Base-by-base conservation (phyloP, 1,139 yeast species). In the Suhomyces terraborum region DNA sequence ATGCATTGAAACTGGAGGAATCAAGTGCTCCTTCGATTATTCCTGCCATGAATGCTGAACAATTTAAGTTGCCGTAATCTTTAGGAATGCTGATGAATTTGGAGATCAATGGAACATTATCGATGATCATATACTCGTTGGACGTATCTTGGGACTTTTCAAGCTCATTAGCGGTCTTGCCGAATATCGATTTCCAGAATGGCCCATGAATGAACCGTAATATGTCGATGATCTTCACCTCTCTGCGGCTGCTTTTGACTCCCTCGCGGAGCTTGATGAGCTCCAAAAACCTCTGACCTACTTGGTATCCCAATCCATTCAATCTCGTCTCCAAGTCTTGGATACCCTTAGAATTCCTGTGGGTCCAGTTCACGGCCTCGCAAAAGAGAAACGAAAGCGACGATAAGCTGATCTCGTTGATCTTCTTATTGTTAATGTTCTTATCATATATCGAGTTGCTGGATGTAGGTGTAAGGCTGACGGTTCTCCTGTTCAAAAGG, bases 21-120 rank as follows among this genome's bases (percentile, higher is more conserved):
- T 88, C 95, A 41, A 93, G 67, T 1, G 93, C 84, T 0, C 97
- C 98, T 59, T 91, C 96, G 20, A 93, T 78, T 20, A 93, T 79
- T 0, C 98, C 98, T 1, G 97, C 97, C 2, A 85, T 79, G 55
- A 86, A 87, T 0, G 96, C 91, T 8, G 87, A 84, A 55, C 95
- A 86, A 55, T 85, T 87, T 53, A 88, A 73, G 49, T 83, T 83
- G 6, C 87, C 83, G 59, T 84, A 82, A 49, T 88, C 95, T 50
- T 78, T 80, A 3, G 96, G 96, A 4, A 86, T 83, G 23, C 86
- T 80, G 19, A 93, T 82, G 59, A 79, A 93, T 52, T 80, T 83
- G 8, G 93, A 77, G 37, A 91, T 74, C 41, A 85, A 55, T 3
- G 98, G 98, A 19, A 76, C 65, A 54, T 86, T 82, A 59, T 93